phyloP scores from a whole-genome alignment of 2,329 filamentous ascomycete genomes.

The Biscogniauxia marginata region DNA sequence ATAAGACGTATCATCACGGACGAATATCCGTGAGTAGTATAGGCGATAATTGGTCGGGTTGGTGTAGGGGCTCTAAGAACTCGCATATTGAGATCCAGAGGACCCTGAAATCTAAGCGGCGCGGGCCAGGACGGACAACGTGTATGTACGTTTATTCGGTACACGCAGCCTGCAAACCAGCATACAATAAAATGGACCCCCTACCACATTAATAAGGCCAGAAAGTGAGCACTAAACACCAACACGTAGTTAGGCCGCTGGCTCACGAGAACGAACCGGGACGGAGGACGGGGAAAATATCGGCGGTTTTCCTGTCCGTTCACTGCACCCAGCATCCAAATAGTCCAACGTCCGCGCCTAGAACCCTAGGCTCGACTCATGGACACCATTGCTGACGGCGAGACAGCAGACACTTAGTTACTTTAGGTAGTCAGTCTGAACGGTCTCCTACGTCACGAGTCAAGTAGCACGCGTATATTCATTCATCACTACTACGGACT shows the following conservation, averaged over 20 bases:
- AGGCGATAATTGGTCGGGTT: neutral
- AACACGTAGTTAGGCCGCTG: neutral
- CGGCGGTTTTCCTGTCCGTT: neutral
- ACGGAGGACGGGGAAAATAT: neutral
- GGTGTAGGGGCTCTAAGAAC: neutral
- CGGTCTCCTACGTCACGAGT: neutral
- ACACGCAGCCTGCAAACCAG: neutral
- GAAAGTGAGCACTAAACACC: neutral
- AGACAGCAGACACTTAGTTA: neutral
- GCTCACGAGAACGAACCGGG: neutral
- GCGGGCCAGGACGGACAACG: neutral
- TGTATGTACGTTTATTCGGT: neutral
- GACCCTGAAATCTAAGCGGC: conserved; percentile 1
- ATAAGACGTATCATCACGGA: neutral
- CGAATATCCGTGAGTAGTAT: neutral
- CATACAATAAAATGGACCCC: neutral
- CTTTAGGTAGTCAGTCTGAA: neutral
- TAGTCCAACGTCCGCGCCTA: neutral
- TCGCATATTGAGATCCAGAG: conserved; percentile 1
- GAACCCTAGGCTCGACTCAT: neutral
- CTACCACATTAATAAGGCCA: neutral
- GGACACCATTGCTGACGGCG: too few species aligned
- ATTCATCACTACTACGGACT: too few species aligned
- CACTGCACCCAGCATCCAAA: neutral
- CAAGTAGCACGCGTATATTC: too few species aligned